Base-by-base conservation (phyloP, 2,329 filamentous ascomycete species). In the Aspergillus sp. region DNA sequence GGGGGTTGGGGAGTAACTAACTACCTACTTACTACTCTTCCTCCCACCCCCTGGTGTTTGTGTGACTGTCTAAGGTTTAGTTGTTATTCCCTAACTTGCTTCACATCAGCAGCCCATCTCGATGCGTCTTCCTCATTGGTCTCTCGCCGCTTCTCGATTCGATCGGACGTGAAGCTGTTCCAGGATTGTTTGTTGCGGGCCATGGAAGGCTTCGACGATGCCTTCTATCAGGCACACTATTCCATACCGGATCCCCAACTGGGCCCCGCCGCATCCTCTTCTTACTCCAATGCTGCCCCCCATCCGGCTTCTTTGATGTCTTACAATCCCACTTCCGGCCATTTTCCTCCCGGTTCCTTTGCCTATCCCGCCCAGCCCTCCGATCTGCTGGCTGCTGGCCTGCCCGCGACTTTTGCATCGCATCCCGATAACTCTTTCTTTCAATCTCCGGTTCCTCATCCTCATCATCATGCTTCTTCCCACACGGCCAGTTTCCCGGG, bases 111-210 rank as follows among this genome's bases (percentile, higher is more conserved):
- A 54, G 39, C 41, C 48, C 42, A 36, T 36, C 23, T 62, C 50
- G 63, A 65, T 65, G 62, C 58, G 51, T 25, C 44, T 36, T 42
- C 17, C 60, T 57, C 38, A 67, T 67, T 67, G 65, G 65, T 47
- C 50, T 57, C 38, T 11, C 11, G 17, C 41, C 39, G 38, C 38
- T 23, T 54, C 60, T 62, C 53, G 23, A 60, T 64, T 64, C 66
- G 66, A 68, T 68, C 64, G 64, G 53, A 58, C 44, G 54, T 59
- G 55, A 53, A 50, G 41, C 38, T 56, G 56, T 56, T 62, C 57
- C 56, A 59, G 8, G 27, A 10, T 30, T 11, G 27, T 30, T 30
- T 30, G 27, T 11, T 30, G 56, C 56, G 58, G 48, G 62, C 42
- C 30, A 63, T 66, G 51, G 61, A 64, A 55, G 59, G 62, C 41